phyloP scores from a whole-genome alignment of 2,329 filamentous ascomycete species.

The Sarocladium oryzae region DNA sequence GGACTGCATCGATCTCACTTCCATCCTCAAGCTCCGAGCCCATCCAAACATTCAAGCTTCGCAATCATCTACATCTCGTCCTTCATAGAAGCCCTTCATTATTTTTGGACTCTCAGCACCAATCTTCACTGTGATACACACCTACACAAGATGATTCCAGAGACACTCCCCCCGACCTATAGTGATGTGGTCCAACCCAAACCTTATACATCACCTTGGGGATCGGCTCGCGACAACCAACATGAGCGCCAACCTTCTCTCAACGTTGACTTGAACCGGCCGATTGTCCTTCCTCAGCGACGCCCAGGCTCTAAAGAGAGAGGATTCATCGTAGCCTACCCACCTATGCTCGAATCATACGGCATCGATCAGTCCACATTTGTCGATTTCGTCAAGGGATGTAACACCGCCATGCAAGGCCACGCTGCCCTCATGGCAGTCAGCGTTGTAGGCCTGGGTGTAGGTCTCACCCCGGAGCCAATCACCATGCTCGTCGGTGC shows the following conservation, averaged over 20 bases:
- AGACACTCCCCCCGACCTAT: too few species aligned
- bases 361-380: background rate
- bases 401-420: background rate
- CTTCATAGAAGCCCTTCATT: too few species aligned
- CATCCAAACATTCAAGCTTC: too few species aligned
- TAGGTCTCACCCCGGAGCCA: constrained; percentile 2
- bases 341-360: background rate
- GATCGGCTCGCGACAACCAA: too few species aligned
- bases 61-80: too few species aligned
- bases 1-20: too few species aligned
- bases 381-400: background rate
- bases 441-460: constrained; percentile 12
- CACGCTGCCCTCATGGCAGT: background rate
- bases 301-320: background rate
- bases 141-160: too few species aligned
- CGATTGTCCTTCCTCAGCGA: background rate
- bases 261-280: background rate
- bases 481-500: background rate
- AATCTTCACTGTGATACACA: too few species aligned
- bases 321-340: background rate
- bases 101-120: too few species aligned
- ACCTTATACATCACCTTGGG: background rate
- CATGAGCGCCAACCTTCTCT: too few species aligned
- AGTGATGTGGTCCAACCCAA: too few species aligned
- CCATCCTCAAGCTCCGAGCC: too few species aligned